Evolutionary conservation across 2,329 filamentous ascomycete genomes (phyloP).

Genomic region (Aureobasidium leucospermi): DNA sequence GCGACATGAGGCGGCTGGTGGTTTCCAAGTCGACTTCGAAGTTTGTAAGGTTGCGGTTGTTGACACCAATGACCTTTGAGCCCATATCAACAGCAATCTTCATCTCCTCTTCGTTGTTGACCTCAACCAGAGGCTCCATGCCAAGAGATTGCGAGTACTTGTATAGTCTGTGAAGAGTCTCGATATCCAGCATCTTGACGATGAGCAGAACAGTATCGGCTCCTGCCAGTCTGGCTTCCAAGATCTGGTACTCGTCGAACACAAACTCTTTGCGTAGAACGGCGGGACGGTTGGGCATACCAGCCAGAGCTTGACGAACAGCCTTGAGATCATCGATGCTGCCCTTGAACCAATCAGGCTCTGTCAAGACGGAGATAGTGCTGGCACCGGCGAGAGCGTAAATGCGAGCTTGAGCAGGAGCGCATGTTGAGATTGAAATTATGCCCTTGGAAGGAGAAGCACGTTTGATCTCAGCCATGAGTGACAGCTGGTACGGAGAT

Average conservation of each 20-base stretch:
- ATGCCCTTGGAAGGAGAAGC: conserved; percentile 94
- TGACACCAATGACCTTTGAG: conserved; percentile 88
- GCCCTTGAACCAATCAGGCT: conserved; percentile 98
- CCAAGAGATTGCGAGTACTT: conserved; percentile 81
- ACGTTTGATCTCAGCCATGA: conserved; percentile 96
- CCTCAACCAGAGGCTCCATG: conserved; percentile 97
- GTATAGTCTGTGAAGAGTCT: conserved; percentile 70
- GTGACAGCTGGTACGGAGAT: conserved; percentile 77
- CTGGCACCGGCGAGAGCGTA: conserved; percentile 93
- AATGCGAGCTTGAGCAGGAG: conserved; percentile 79
- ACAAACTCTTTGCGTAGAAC: conserved; percentile 94
- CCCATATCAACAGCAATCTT: conserved; percentile 76
- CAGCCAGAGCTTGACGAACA: conserved; percentile 80
- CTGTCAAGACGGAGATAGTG: conserved; percentile 95
- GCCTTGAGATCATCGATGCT: conserved; percentile 87
- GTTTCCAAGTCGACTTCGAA: conserved; percentile 96
- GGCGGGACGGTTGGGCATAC: conserved; percentile 86
- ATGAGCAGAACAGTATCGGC: conserved; percentile 93
- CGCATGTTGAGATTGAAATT: conserved; percentile 80
- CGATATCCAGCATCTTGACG: conserved; percentile 89
- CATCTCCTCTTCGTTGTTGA: conserved; percentile 94
- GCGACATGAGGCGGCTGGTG: conserved; percentile 76
- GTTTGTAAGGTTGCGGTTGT: conserved; percentile 92
- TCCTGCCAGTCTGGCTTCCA: conserved; percentile 86
- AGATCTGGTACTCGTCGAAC: conserved; percentile 96